phyloP scores from a whole-genome alignment of 1,284 basidiomycete genomes.

The Ceratobasidium sp. region DNA sequence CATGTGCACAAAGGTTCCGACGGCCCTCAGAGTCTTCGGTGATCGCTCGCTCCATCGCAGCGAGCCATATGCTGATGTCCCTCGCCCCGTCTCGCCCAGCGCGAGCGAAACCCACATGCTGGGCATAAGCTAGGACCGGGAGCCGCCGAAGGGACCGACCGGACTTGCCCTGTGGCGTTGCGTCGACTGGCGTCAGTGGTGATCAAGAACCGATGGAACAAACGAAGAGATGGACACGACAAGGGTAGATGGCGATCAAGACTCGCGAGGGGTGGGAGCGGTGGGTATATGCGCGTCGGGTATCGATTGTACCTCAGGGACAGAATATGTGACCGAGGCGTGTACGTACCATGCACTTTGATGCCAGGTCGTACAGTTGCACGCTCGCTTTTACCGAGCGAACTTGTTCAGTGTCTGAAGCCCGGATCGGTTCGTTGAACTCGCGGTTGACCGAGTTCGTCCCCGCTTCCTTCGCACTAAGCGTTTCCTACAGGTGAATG shows the following conservation, averaged over 20 bases:
- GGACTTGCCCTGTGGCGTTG: slow-evolving; percentile 71
- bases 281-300: slow-evolving; percentile 1
- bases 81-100: slow-evolving; percentile 48
- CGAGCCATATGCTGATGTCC: slow-evolving; percentile 69
- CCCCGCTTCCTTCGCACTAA: not conserved
- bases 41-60: slow-evolving; percentile 79
- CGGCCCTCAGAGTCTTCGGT: slow-evolving; percentile 47
- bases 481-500: slow-evolving; percentile 5
- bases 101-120: slow-evolving; percentile 63
- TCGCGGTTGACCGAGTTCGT: not conserved
- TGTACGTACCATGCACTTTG: slow-evolving; percentile 32
- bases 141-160: slow-evolving; percentile 88
- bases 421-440: slow-evolving; percentile 7
- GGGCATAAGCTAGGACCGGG: slow-evolving; percentile 89
- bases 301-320: not conserved
- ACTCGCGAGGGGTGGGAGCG: not conserved
- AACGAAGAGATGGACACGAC: not conserved
- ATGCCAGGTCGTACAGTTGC: slow-evolving; percentile 20
- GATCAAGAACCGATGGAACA: slow-evolving; percentile 21
- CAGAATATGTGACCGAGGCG: not conserved
- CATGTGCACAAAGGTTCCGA: not conserved
- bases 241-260: not conserved
- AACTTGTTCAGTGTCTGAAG: slow-evolving; percentile 14
- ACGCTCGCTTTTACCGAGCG: slow-evolving; percentile 23
- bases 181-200: slow-evolving; percentile 14